Evolutionary conservation across 2,329 filamentous ascomycete species (phyloP), one percentile per base, ranked within the genome.

Genomic region (Lachnellula cervina): DNA sequence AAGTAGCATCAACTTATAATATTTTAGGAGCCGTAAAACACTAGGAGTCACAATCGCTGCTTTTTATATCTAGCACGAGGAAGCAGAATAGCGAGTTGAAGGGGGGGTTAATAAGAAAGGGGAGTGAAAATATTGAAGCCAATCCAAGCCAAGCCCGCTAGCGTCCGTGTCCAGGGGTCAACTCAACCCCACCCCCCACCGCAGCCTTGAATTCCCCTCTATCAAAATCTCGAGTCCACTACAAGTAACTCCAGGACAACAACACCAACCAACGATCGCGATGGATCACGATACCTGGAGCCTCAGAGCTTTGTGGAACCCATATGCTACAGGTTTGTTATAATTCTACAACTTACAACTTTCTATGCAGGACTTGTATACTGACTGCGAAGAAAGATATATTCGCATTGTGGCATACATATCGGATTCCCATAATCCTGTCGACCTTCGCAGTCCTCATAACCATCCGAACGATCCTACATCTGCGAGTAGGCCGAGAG

Each of bases 341-440:
- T 47, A 34, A 14, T 13, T 7, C 17, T 42, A 16, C 35, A 16
- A 16, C 35, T 35, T 11, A 4, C 4, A 28, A 5, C 13, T 19
- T 8, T 16, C 8, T 23, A 16, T 23, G 28, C 5, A 34, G 42
- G 25, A 52, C 5, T 19, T 21, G 34, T 21, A 28, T 57, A 47
- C 51, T 54, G n/a, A 53, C 43, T 32, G 28, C 19, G n/a, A 14
- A 25, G 35, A 47, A 34, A 69, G 67, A 67, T 40, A 49, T 67
- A 52, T 58, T 69, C 19, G 58, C 58, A 56, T 51, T 68, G 56
- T 80, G 77, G 77, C 77, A 80, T 66, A 63, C 67, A 17, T 73
- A 76, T 65, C 74, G 77, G 59, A 66, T 76, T 21, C 71, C 73
- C 13, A 65, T 79, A 40, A 68, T 80, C 40, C 57, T 77, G 42